phyloP scores from a whole-genome alignment of 73 alveolate genomes.

The Breviolum minutum region DNA sequence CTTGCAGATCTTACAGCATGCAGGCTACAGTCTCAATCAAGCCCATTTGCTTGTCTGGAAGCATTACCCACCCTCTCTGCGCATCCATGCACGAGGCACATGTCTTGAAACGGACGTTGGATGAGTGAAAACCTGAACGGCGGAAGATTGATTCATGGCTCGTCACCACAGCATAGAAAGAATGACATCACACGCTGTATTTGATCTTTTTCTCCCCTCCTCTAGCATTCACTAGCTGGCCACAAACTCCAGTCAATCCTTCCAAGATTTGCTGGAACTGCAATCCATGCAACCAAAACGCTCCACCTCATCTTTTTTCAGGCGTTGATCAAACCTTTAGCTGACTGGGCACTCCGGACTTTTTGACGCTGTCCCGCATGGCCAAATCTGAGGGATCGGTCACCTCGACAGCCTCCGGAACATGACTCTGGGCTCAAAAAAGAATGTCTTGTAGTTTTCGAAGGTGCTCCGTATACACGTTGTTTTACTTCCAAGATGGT shows the following conservation, averaged over 20 bases:
- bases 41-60: neutral
- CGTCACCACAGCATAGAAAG: neutral
- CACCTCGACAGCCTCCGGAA: slow-evolving; percentile 30
- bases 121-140: slow-evolving; percentile 68
- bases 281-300: too few species aligned
- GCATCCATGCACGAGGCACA: slow-evolving; percentile 5
- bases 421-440: neutral
- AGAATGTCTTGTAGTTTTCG: neutral
- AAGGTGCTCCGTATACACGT: neutral
- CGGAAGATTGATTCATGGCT: too few species aligned
- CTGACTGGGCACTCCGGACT: neutral
- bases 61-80: neutral
- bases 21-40: neutral
- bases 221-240: too few species aligned
- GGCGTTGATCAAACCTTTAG: too few species aligned
- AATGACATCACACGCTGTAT: too few species aligned
- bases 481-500: neutral
- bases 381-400: slow-evolving; percentile 70
- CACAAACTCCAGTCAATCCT: too few species aligned
- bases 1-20: too few species aligned
- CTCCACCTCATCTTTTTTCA: too few species aligned
- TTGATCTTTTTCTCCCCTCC: too few species aligned
- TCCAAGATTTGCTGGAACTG: too few species aligned
- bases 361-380: slow-evolving; percentile 82
- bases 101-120: slow-evolving; percentile 93